phyloP scores from a whole-genome alignment of 2,329 filamentous ascomycete species.

The Penicillium fuscoglaucum region DNA sequence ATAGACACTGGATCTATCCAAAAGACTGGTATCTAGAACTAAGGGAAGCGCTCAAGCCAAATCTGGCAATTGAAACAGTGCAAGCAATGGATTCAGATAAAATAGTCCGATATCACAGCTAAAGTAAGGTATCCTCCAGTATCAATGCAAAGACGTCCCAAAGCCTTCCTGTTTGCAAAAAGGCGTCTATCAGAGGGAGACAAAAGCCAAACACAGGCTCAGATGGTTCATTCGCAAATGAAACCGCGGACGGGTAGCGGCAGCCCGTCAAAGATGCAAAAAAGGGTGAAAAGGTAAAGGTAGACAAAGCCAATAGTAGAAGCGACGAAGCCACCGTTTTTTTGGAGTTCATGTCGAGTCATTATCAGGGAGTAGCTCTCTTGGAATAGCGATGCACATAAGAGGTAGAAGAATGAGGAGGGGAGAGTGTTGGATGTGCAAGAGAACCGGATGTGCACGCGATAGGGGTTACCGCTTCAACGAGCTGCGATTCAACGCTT shows the following conservation, averaged over 20 bases:
- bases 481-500: slow-evolving; percentile 80
- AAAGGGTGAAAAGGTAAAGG: background rate
- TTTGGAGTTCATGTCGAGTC: slow-evolving; percentile 25
- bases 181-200: slow-evolving; percentile 7
- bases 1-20: slow-evolving; percentile 1
- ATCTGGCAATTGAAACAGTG: background rate
- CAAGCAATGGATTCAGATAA: slow-evolving; percentile 12
- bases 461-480: slow-evolving; percentile 52
- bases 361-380: slow-evolving; percentile 17
- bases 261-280: slow-evolving; percentile 11
- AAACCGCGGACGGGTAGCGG: slow-evolving; percentile 9
- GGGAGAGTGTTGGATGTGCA: background rate
- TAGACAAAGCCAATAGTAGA: slow-evolving; percentile 18
- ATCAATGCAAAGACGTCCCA: slow-evolving; percentile 3
- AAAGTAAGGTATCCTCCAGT: slow-evolving; percentile 1
- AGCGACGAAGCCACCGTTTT: slow-evolving; percentile 24
- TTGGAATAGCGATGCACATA: slow-evolving; percentile 14
- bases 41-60: background rate
- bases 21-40: slow-evolving; percentile 6
- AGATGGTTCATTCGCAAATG: background rate
- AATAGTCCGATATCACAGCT: background rate
- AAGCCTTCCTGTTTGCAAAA: slow-evolving; percentile 5
- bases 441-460: slow-evolving; percentile 9
- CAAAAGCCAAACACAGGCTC: background rate
- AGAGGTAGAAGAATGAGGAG: background rate